Base-by-base conservation (phyloP, 345 rosid genomes). In the Salix arbutifolia region DNA sequence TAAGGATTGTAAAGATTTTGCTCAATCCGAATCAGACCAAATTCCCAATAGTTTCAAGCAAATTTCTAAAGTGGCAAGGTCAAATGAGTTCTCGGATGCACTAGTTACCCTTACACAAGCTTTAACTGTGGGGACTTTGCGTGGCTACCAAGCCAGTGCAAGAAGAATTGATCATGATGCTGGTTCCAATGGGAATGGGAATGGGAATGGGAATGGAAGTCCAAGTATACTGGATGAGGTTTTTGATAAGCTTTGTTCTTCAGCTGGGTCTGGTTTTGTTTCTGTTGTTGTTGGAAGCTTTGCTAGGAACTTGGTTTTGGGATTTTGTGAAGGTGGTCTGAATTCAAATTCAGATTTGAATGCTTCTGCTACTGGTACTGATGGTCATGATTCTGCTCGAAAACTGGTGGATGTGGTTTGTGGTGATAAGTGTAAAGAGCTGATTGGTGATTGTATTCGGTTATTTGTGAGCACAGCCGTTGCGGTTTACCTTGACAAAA, bases 271-370 rank as follows among this genome's bases (percentile, higher is more conserved):
- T 23, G 92, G 91, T 79, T 89, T 94, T 35, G 97, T 88, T 44
- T 92, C 94, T n/a, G 88, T 83, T 19, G 86, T 92, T 53, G 94
- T 88, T 31, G 97, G 97, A 65, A 91, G 91, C 83, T 91, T 94
- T 67, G 97, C 98, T 5, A 90, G 89, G 73, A 91, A 87, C 85
- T 76, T 92, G 80, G 91, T 86, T 67, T 71, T 87, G 81, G 92
- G 87, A 12, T 73, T 81, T 64, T 86, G 30, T 74, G 69, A 79
- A 1, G 78, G 69, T 19, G 77, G 65, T 10, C 8, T 67, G 68
- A 61, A 76, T 67, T 78, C 73, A 0, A 70, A 76, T 65, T 76
- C 77, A 48, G 64, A 18, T 60, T 14, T 42, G 26, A 52, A 65
- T 33, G 25, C 16, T 71, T 35, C 68, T 11, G 38, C 16, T 75